Percentiles rank a stretch among this genome's conserved stretches.
Conservation (phyloP, 2,329 filamentous ascomycete genomes). For the Diatrype stigma region DNA sequence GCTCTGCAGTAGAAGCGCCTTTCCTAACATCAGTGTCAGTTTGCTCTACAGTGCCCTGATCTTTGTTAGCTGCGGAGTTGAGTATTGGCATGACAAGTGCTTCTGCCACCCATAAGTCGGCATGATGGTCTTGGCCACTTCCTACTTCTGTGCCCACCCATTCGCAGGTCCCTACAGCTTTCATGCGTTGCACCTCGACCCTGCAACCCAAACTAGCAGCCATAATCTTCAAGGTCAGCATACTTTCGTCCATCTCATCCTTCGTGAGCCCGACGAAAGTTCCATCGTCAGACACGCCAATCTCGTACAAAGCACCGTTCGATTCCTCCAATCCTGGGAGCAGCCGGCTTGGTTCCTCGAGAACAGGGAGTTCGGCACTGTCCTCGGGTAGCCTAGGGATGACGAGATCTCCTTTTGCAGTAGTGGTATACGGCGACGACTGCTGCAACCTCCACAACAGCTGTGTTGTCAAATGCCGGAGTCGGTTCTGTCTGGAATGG, state of each 20-base stretch:
- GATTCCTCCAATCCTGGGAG: constrained; percentile 86
- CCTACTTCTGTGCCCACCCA: constrained; percentile 50
- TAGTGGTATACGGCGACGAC: constrained; percentile 85
- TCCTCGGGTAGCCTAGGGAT: constrained; percentile 71
- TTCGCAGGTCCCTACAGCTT: constrained; percentile 82
- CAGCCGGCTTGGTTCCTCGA: constrained; percentile 51
- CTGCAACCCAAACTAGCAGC: constrained; percentile 85
- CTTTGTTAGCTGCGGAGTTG: constrained; percentile 30
- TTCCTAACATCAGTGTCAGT: constrained; percentile 28
- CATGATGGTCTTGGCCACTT: constrained; percentile 28
- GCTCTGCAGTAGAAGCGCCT: constrained; percentile 57
- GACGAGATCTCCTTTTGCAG: constrained; percentile 69
- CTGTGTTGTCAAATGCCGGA: constrained; percentile 92
- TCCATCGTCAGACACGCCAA: constrained; percentile 93
- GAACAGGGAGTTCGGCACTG: constrained; percentile 39
- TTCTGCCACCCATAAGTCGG: constrained; percentile 81
- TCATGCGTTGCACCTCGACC: constrained; percentile 75
- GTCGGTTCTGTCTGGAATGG: constrained; percentile 73
- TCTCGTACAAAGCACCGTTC: constrained; percentile 89
- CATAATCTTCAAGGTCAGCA: constrained; percentile 83
- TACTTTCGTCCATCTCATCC: constrained; percentile 89
- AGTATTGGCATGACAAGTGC: constrained; percentile 77
- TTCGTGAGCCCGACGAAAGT: constrained; percentile 82
- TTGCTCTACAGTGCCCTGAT: constrained; percentile 16
- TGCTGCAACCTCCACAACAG: constrained; percentile 93